Evolutionary conservation across 192 early-diverging fungal species (phyloP), one percentile per base, ranked within the genome.

Genomic region (Geranomyces michiganensis): DNA sequence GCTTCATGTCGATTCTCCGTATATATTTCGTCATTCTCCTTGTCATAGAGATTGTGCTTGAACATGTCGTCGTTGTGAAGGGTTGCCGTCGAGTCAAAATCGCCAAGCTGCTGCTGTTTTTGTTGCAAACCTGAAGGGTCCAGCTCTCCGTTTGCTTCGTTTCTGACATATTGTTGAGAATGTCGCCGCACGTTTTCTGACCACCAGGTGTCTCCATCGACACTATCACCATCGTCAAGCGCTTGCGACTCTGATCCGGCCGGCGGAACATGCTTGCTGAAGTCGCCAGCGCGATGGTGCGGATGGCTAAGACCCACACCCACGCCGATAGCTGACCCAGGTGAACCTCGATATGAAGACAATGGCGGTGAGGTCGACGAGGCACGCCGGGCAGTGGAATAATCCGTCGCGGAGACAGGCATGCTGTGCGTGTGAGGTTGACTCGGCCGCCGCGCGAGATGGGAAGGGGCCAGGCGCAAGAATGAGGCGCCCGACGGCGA

Each of bases 81-180:
- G 31, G 63, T 65, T 14, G 59, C 59, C 5, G 29, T 26, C 22
- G 59, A 48, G 15, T 65, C 46, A 30, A 41, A 65, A 22, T 45
- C 64, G 43, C n/a, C 29, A 7, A 43, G 26, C 15, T 21, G 10
- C 21, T 44, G 29, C 5, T 62, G 0, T 56, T 56, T 56, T 8
- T 56, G 26, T 19, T 15, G 55, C 30, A 56, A 12, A 56, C n/a
- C n/a, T n/a, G 36, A 41, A 41, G 36, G 36, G 36, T 41, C 36
- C 36, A 41, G 10, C 36, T 41, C 36, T 41, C 36, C 10, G 10
- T 41, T 41, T 41, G 36, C 36, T 41, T 10, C 36, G 10, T 41
- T 41, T 41, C 36, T 10, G 36, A 3, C 10, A 41, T 41, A 41
- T 41, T 41, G 36, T 41, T 41, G 36, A 7, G 36, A 41, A 41